Percentiles rank a stretch among this genome's conserved stretches.
phyloP scores from a whole-genome alignment of 495 filamentous ascomycete species.

The Xylaria nigripes region DNA sequence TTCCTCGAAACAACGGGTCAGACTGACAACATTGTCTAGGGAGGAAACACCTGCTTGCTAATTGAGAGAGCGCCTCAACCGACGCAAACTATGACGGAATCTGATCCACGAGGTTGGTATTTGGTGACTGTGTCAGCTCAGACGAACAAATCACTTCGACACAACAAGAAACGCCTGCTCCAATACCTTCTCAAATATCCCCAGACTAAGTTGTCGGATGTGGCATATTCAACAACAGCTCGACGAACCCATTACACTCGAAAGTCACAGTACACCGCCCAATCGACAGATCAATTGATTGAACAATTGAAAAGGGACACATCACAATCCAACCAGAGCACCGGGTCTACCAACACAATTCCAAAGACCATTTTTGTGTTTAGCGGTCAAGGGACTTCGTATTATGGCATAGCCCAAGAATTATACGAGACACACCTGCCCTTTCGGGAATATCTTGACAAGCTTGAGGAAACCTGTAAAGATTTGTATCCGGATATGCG shows the following conservation, averaged over 20 bases:
- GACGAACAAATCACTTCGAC: constrained; percentile 23
- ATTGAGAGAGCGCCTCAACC: constrained; percentile 36
- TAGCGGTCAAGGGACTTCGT: constrained; percentile 50
- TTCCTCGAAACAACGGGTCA: neutral
- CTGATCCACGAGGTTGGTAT: constrained; percentile 32
- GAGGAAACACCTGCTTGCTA: constrained; percentile 46
- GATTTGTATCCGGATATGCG: constrained; percentile 43
- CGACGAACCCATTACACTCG: constrained; percentile 51
- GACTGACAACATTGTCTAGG: constrained; percentile 7
- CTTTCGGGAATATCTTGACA: constrained; percentile 50
- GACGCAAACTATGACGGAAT: neutral
- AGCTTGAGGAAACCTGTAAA: constrained; percentile 49
- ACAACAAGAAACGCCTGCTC: constrained; percentile 27
- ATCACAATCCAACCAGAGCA: constrained; percentile 2
- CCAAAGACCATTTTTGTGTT: constrained; percentile 48
- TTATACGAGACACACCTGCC: constrained; percentile 44
- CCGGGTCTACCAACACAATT: constrained; percentile 2
- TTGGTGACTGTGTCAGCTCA: constrained; percentile 42
- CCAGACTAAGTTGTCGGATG: constrained; percentile 29
- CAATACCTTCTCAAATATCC: constrained; percentile 35
- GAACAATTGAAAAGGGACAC: constrained; percentile 8
- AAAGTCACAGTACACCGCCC: constrained; percentile 42
- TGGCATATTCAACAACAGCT: constrained; percentile 67
- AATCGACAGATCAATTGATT: constrained; percentile 25
- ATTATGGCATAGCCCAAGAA: constrained; percentile 48